Evolutionary conservation across 805 yeast species (phyloP), one percentile per base, ranked within the genome.

Genomic region (Lipomyces japonicus): DNA sequence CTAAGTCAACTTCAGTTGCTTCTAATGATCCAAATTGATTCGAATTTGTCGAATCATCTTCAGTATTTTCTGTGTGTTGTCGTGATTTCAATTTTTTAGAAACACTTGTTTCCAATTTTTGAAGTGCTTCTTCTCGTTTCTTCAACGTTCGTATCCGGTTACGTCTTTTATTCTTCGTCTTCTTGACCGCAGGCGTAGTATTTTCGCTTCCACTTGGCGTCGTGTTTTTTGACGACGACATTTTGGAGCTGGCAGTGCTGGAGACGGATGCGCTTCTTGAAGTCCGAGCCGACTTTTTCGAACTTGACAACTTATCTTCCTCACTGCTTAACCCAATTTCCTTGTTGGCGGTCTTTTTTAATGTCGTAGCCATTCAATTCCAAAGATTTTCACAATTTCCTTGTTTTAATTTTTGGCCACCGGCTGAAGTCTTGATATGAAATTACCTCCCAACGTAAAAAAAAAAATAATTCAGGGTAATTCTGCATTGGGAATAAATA

Each of bases 11-110:
- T n/a, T n/a, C n/a, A 2, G 6, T 4, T 26, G 35, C 18, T 26
- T 19, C 35, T 16, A 40, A n/a, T n/a, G 44, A 21, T 5, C n/a
- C 36, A 40, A 28, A 40, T 23, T 40, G 44, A 26, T 40, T 40
- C 35, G 28, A 7, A 24, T n/a, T 39, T n/a, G n/a, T n/a, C 24
- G 24, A 16, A 12, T 40, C 19, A 16, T 26, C 16, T 21, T 19
- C 24, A 21, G 12, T 2, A 21, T 26, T 40, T 22, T 25, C 28
- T 18, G 9, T 3, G 18, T 14, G 34, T 19, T 26, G 22, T n/a
- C 19, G 1, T 9, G 10, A 18, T 16, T 40, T 30, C 35, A 40
- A 10, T 35, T 28, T 25, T 30, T 25, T 19, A 18, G 26, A 19
- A 16, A 40, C 22, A 23, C 21, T 24, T 18, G n/a, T 30, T 25